A percentile compares a stretch with the other conserved stretches of the same genome.
phyloP scores from a whole-genome alignment of 371 early-diverging fungal species.

The Lichtheimia ramosa region DNA sequence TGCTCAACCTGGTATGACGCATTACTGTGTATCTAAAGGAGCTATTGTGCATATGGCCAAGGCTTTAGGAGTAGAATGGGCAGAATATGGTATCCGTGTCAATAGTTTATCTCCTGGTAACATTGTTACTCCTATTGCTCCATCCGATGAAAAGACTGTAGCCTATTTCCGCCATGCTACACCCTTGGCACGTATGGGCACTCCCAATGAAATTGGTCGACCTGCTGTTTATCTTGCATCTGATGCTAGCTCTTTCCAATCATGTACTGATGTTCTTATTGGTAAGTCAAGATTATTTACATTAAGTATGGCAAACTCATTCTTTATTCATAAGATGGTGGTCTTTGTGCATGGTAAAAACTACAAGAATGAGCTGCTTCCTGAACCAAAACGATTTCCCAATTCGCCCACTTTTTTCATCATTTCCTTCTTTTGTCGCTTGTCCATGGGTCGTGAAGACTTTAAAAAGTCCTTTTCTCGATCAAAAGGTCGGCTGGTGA shows the following conservation, averaged over 20 bases:
- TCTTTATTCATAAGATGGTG: conserved; percentile 8
- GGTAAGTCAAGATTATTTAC: conserved; percentile 8
- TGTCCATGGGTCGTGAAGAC: conserved; percentile 33
- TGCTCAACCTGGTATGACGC: conserved; percentile 20
- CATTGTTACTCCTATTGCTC: conserved; percentile 27
- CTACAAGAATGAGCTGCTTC: conserved; percentile 48
- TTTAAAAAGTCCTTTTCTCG: conserved; percentile 56
- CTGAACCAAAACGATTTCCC: conserved; percentile 48
- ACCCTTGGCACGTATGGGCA: conserved; percentile 24
- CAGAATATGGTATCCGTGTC: conserved; percentile 23
- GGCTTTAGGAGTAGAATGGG: conserved; percentile 24
- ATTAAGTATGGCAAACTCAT: neutral
- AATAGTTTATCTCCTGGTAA: conserved; percentile 28
- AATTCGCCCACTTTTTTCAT: conserved; percentile 44
- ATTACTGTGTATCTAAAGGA: conserved; percentile 25
- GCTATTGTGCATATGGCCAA: conserved; percentile 27
- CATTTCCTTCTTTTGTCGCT: conserved; percentile 49
- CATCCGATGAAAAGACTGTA: conserved; percentile 15
- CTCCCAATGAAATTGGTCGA: conserved; percentile 20
- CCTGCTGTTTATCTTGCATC: conserved; percentile 28
- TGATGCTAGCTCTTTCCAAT: conserved; percentile 29
- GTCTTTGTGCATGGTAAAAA: conserved; percentile 12
- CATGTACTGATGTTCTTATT: conserved; percentile 23
- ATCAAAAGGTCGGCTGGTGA: conserved; percentile 52
- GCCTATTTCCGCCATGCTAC: conserved; percentile 17